These are phyloP conservation scores for Colletotrichum nymphaeae DNA, from an alignment of 2,329 filamentous ascomycete species.

Conservation along the genomic window DNA sequence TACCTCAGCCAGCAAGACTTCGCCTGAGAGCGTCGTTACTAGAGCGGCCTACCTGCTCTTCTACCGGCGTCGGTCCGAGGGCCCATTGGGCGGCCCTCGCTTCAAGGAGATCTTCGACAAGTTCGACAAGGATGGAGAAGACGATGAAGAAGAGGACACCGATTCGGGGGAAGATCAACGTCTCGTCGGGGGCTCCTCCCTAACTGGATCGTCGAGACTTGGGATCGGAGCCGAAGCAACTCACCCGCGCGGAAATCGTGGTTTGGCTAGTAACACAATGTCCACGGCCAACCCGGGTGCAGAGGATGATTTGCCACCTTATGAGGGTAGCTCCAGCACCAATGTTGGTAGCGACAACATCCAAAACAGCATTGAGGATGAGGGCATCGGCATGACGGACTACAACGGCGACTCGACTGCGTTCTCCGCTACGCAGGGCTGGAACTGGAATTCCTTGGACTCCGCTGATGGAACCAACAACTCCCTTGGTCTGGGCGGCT, in stretches of 20 bases:
- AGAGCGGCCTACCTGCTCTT: conserved; percentile 91
- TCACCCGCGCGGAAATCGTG: conserved; percentile 74
- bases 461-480: conserved; percentile 44
- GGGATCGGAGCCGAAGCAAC: conserved; percentile 81
- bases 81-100: conserved; percentile 81
- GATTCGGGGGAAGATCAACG: conserved; percentile 85
- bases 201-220: conserved; percentile 91
- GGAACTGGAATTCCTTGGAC: conserved; percentile 58
- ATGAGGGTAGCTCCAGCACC: conserved; percentile 39
- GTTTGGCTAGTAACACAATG: conserved; percentile 58
- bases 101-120: conserved; percentile 78
- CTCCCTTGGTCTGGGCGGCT: conserved; percentile 48
- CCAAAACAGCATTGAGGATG: conserved; percentile 61
- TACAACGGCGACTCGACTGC: conserved; percentile 44
- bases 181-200: conserved; percentile 87
- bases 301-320: conserved; percentile 48
- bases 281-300: conserved; percentile 41
- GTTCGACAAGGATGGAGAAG: conserved; percentile 64
- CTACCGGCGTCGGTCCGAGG: conserved; percentile 85
- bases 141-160: conserved; percentile 55
- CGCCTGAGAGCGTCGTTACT: conserved; percentile 74
- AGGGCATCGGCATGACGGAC: conserved; percentile 55
- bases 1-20: conserved; percentile 74
- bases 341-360: conserved; percentile 42
- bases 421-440: conserved; percentile 50